phyloP scores from a whole-genome alignment of 306 rosid genomes.

The Corylus americana region DNA sequence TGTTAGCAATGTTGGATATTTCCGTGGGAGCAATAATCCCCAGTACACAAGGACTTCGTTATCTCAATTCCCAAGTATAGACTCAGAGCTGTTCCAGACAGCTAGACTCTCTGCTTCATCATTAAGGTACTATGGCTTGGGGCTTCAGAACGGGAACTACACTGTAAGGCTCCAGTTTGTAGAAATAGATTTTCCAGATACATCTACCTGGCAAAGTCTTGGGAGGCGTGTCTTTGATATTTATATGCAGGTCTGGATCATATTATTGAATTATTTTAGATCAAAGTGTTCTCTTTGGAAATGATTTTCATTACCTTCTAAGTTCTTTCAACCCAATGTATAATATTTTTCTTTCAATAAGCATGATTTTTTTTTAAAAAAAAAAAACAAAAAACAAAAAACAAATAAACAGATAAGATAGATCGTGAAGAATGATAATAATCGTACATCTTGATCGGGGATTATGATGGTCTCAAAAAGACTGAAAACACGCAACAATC shows the following conservation, averaged over 20 bases:
- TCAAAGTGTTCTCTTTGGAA: too few relatives aligned
- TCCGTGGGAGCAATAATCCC: slow-evolving; percentile 28
- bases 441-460: too few relatives aligned
- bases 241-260: slow-evolving; percentile 62
- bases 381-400: not conserved
- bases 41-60: slow-evolving; percentile 22
- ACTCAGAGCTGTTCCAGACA: slow-evolving; percentile 64
- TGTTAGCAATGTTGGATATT: slow-evolving; percentile 69
- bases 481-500: too few relatives aligned
- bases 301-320: not conserved
- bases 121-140: slow-evolving; percentile 73
- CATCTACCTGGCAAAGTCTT: slow-evolving; percentile 56
- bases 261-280: not conserved
- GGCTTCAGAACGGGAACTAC: slow-evolving; percentile 69
- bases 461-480: too few relatives aligned
- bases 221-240: slow-evolving; percentile 75
- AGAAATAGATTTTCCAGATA: slow-evolving; percentile 44
- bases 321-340: not conserved
- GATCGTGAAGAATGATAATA: too few relatives aligned
- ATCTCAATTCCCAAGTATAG: slow-evolving; percentile 44
- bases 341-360: not conserved
- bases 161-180: slow-evolving; percentile 66
- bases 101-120: slow-evolving; percentile 77
- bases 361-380: too few relatives aligned
- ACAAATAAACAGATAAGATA: too few relatives aligned